Evolutionary conservation across 1,284 basidiomycete species (phyloP).

Genomic region (Prillingera fragicola): DNA sequence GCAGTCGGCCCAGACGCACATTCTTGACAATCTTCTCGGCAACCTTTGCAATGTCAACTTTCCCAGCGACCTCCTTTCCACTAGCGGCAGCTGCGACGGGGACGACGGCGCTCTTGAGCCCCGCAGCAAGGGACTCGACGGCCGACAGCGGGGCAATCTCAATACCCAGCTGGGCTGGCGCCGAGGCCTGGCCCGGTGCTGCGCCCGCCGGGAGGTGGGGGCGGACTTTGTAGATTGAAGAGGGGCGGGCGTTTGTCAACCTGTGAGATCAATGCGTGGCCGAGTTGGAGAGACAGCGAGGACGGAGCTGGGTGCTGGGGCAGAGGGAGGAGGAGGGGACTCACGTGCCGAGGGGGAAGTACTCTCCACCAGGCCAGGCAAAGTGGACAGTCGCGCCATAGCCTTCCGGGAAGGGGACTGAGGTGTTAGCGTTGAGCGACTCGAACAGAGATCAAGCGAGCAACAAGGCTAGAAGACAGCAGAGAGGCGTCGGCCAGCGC

Average conservation of each 20-base stretch:
- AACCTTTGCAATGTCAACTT: slow-evolving; percentile 39
- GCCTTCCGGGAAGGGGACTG: slow-evolving; percentile 79
- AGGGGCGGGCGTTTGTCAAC: slow-evolving; percentile 85
- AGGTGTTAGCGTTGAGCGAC: slow-evolving; percentile 1
- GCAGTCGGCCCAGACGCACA: slow-evolving; percentile 25
- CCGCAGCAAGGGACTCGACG: slow-evolving; percentile 45
- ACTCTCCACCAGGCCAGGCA: slow-evolving; percentile 81
- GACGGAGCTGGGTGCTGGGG: slow-evolving; percentile 2
- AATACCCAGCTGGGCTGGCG: slow-evolving; percentile 51
- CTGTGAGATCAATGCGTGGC: slow-evolving; percentile 48
- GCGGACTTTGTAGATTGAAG: slow-evolving; percentile 80
- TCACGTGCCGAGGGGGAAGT: slow-evolving; percentile 80
- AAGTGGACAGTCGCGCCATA: slow-evolving; percentile 86
- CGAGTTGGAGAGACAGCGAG: background rate
- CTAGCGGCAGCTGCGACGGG: slow-evolving; percentile 25
- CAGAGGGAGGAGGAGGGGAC: slow-evolving; percentile 35
- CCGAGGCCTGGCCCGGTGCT: slow-evolving; percentile 30
- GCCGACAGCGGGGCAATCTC: slow-evolving; percentile 55
- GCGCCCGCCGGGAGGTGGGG: slow-evolving; percentile 50
- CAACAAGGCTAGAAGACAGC: background rate
- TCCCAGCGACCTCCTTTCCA: slow-evolving; percentile 27
- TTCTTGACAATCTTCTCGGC: slow-evolving; percentile 49
- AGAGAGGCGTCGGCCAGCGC: background rate
- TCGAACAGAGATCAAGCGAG: background rate
- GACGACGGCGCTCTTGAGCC: no score